Evolutionary conservation across 345 rosid genomes (phyloP).

Genomic region (Ceriops decandra): DNA sequence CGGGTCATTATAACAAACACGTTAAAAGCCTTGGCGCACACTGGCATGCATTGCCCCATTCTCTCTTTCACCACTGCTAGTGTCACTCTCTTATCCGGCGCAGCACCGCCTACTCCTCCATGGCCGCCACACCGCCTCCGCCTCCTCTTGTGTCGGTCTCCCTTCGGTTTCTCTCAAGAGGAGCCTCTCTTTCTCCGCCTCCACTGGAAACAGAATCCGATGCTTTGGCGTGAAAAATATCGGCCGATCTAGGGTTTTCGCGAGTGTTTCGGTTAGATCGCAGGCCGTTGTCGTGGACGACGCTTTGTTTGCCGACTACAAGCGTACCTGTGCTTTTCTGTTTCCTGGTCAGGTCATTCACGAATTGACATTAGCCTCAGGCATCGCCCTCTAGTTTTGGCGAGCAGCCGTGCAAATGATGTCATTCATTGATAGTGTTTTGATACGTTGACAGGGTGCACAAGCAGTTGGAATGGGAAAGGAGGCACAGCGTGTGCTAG

Average conservation of each 20-base stretch:
- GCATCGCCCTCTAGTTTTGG: too few relatives aligned
- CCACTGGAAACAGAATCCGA: conserved; percentile 23
- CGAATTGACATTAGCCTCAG: neutral
- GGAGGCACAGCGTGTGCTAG: conserved; percentile 70
- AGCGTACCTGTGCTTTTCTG: too few relatives aligned
- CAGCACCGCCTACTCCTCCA: conserved; percentile 7
- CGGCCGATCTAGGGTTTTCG: conserved; percentile 53
- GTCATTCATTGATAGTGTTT: neutral
- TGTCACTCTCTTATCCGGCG: conserved; percentile 33
- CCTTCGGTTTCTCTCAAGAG: conserved; percentile 14
- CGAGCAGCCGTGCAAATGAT: too few relatives aligned
- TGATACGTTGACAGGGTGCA: conserved; percentile 59
- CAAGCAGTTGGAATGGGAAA: conserved; percentile 97
- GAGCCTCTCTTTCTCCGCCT: conserved; percentile 27
- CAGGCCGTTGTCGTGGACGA: too few relatives aligned
- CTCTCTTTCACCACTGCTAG: conserved; percentile 18
- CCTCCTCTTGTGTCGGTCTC: conserved; percentile 32
- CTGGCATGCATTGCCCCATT: conserved; percentile 13
- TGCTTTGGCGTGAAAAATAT: conserved; percentile 28
- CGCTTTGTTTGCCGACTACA: too few relatives aligned
- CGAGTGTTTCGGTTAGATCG: conserved; percentile 58
- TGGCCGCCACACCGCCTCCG: neutral
- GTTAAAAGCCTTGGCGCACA: neutral
- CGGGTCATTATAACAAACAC: too few relatives aligned
- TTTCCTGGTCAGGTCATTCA: conserved; percentile 69